Conservation (phyloP, 495 filamentous ascomycete genomes). For the Aspergillus haitiensis region DNA sequence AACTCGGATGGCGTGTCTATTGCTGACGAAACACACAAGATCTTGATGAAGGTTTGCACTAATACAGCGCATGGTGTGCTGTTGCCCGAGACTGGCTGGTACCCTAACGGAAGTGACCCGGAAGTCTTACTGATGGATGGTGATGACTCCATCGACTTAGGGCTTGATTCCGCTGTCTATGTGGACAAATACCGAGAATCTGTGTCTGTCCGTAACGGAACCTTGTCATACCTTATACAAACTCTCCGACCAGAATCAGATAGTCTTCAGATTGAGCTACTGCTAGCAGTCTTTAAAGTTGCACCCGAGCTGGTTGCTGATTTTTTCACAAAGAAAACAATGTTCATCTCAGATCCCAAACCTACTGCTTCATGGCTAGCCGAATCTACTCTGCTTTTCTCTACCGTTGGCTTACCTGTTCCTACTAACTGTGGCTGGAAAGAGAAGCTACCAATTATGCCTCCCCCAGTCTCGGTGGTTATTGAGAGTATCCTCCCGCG, state of each 20-base stretch:
- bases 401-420: constrained; percentile 68
- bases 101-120: constrained; percentile 65
- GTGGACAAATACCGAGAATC: constrained; percentile 63
- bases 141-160: constrained; percentile 60
- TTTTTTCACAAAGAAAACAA: constrained; percentile 76
- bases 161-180: constrained; percentile 65
- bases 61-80: constrained; percentile 67
- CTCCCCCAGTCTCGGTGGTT: constrained; percentile 71
- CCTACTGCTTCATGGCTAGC: constrained; percentile 90
- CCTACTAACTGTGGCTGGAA: constrained; percentile 69
- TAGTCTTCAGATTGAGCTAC: constrained; percentile 74
- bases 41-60: constrained; percentile 72
- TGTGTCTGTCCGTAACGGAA: constrained; percentile 72
- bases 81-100: constrained; percentile 66
- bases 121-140: constrained; percentile 44
- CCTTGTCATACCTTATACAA: constrained; percentile 71
- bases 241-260: constrained; percentile 82
- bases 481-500: constrained; percentile 87
- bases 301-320: constrained; percentile 82
- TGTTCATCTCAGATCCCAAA: constrained; percentile 88
- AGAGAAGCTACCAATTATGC: constrained; percentile 50
- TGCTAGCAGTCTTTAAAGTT: constrained; percentile 73
- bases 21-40: constrained; percentile 63
- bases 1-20: constrained; percentile 45
- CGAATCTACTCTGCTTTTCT: constrained; percentile 83